Conservation (phyloP, 2,329 filamentous ascomycete species). For the Pseudopyricularia javanii region DNA sequence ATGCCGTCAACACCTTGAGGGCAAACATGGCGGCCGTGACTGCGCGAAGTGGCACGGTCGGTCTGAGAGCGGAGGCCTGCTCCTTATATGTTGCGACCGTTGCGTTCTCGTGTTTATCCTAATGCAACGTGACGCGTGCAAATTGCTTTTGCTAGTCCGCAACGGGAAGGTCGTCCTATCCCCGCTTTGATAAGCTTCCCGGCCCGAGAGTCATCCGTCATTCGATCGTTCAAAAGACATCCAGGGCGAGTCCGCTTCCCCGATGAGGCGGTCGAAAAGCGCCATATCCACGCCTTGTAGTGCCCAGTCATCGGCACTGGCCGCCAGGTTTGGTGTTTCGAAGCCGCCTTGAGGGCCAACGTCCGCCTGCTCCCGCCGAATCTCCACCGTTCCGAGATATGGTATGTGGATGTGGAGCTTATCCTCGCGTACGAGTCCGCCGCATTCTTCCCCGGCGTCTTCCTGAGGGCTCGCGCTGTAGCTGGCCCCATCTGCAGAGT, state of each 20-base stretch:
- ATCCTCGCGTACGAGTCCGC: conserved; percentile 9
- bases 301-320: conserved; percentile 16
- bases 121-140: too few species aligned
- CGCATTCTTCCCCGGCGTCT: conserved; percentile 5
- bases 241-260: neutral
- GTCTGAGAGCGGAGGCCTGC: too few species aligned
- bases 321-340: conserved; percentile 9
- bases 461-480: conserved; percentile 13
- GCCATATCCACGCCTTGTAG: conserved; percentile 21
- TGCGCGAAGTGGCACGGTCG: too few species aligned
- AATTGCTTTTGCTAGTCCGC: too few species aligned
- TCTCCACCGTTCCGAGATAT: conserved; percentile 25
- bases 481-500: conserved; percentile 14
- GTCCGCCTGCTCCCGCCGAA: conserved; percentile 7
- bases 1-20: neutral
- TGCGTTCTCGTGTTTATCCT: too few species aligned
- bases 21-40: neutral
- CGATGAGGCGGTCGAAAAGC: conserved; percentile 15
- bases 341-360: neutral
- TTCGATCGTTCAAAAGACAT: too few species aligned
- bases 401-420: conserved; percentile 24
- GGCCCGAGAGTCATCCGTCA: too few species aligned
- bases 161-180: too few species aligned
- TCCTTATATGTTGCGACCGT: too few species aligned
- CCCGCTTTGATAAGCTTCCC: too few species aligned